Evolutionary conservation across 345 rosid genomes (phyloP).

Genomic region (Bruguiera parviflora): DNA sequence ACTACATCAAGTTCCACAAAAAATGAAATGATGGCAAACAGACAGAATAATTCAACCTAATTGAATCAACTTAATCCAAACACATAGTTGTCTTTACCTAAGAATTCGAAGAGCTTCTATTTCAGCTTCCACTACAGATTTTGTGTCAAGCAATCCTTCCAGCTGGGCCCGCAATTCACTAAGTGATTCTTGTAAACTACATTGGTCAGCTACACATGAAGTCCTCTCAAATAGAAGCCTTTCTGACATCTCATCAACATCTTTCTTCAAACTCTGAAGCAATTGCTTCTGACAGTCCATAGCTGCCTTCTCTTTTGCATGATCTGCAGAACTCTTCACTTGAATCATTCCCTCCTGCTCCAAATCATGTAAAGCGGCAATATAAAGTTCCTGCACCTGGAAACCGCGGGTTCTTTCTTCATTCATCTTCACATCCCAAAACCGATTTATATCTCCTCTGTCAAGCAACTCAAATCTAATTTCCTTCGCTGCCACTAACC

Average conservation of each 20-base stretch:
- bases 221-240: slow-evolving; percentile 62
- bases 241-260: slow-evolving; percentile 67
- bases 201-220: slow-evolving; percentile 40
- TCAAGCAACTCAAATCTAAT: slow-evolving; percentile 59
- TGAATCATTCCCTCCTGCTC: slow-evolving; percentile 53
- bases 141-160: slow-evolving; percentile 54
- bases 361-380: slow-evolving; percentile 39
- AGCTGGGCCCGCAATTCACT: slow-evolving; percentile 44
- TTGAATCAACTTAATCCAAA: too few species aligned
- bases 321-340: slow-evolving; percentile 41
- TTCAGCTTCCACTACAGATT: slow-evolving; percentile 72
- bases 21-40: neutral
- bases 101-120: slow-evolving; percentile 74
- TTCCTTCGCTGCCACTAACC: slow-evolving; percentile 54
- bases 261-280: slow-evolving; percentile 52
- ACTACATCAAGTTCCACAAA: neutral
- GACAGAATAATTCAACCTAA: neutral
- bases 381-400: slow-evolving; percentile 46
- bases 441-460: slow-evolving; percentile 54
- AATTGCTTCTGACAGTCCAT: slow-evolving; percentile 83
- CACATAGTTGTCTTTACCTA: slow-evolving; percentile 41
- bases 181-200: slow-evolving; percentile 36
- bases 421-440: slow-evolving; percentile 63
- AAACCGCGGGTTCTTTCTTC: slow-evolving; percentile 47
- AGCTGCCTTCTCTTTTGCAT: slow-evolving; percentile 70